Percentiles rank a stretch among this genome's conserved stretches.
These are phyloP conservation scores for Castanea crenata DNA, from an alignment of 306 rosid species.

Conservation along the genomic window DNA sequence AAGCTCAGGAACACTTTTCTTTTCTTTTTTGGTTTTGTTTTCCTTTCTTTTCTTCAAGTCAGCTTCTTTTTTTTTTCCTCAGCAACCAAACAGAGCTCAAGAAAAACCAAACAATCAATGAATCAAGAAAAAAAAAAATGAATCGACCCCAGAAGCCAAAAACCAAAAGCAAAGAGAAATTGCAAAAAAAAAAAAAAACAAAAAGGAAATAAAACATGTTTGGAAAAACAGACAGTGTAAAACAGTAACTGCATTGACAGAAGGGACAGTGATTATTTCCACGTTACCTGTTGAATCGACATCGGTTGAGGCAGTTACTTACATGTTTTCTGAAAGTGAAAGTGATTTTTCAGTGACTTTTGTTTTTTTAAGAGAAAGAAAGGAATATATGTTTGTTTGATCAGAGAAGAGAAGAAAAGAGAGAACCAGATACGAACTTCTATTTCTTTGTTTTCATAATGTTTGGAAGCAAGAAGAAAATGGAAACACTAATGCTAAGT, in stretches of 20 bases:
- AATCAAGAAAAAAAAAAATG: conserved; percentile 5
- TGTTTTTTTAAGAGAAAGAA: background rate
- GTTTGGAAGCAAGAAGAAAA: too few species aligned
- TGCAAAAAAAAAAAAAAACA: background rate
- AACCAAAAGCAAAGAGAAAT: conserved; percentile 25
- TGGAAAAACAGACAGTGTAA: background rate
- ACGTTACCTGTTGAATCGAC: conserved; percentile 35
- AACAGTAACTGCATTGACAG: conserved; percentile 5
- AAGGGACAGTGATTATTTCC: background rate
- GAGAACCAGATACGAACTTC: background rate
- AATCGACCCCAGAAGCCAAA: conserved; percentile 12
- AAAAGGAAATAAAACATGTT: conserved; percentile 25
- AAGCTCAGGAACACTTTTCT: conserved; percentile 3
- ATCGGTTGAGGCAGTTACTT: conserved; percentile 10
- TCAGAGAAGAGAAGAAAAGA: background rate
- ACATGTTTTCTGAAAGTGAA: conserved; percentile 8
- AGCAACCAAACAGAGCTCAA: conserved; percentile 30
- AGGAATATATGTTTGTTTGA: conserved; percentile 18
- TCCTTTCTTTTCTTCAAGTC: conserved; percentile 24
- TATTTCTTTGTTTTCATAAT: too few species aligned
- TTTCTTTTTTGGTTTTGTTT: background rate
- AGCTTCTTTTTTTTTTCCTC: conserved; percentile 11
- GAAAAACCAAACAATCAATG: conserved; percentile 20
- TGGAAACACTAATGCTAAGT: too few species aligned
- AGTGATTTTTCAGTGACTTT: background rate